Evolutionary conservation across 495 filamentous ascomycete genomes (phyloP).

Genomic region (Jackrogersella multiformis): DNA sequence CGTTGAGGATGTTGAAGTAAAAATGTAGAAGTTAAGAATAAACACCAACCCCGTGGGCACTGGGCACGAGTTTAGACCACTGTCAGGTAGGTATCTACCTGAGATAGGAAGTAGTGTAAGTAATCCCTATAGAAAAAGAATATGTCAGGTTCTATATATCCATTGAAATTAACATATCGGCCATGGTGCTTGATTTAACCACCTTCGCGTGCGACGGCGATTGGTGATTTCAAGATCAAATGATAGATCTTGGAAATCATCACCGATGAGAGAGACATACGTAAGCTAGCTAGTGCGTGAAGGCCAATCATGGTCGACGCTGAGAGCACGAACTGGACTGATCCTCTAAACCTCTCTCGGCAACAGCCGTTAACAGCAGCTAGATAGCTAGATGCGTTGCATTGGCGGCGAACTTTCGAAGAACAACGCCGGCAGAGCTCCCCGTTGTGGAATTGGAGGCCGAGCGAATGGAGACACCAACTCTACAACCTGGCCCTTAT

Average conservation of each 20-base stretch:
- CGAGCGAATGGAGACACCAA: conserved; percentile 33
- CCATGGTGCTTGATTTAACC: background rate
- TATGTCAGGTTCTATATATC: background rate
- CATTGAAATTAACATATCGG: background rate
- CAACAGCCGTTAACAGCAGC: conserved; percentile 19
- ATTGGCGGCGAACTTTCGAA: conserved; percentile 17
- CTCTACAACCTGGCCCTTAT: conserved; percentile 12
- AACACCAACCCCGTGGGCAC: no score
- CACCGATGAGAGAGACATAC: background rate
- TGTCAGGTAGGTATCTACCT: background rate
- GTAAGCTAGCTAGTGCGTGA: background rate
- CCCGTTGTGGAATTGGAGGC: conserved; percentile 34
- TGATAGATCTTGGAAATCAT: conserved; percentile 3
- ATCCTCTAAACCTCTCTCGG: conserved; percentile 6
- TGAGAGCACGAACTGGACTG: conserved; percentile 22
- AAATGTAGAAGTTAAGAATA: background rate
- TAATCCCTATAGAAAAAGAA: no score
- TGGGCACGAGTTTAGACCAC: background rate
- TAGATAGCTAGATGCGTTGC: conserved; percentile 28
- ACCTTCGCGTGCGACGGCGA: conserved; percentile 18
- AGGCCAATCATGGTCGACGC: conserved; percentile 23
- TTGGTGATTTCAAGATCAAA: conserved; percentile 9
- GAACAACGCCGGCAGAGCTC: conserved; percentile 26
- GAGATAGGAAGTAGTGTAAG: no score
- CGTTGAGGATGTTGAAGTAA: background rate